Evolutionary conservation across 208 protist species (phyloP).

Genomic region (Herpetomonas samuelpessoai): DNA sequence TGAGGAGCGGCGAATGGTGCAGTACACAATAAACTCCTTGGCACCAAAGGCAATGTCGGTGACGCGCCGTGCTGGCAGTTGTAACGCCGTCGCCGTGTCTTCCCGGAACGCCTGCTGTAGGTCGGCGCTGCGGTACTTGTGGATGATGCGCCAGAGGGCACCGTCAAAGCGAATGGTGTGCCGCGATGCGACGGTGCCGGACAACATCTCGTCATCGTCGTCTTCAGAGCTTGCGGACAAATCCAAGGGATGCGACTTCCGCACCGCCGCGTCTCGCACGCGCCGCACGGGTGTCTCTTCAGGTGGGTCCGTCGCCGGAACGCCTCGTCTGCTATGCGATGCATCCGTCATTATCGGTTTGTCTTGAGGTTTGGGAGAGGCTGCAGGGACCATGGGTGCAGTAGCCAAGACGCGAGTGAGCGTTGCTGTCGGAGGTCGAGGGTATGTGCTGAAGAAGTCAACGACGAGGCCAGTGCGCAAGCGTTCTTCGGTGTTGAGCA

Average conservation of each 20-base stretch:
- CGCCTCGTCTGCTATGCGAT: too few species aligned
- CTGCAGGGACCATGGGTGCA: too few species aligned
- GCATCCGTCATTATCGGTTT: too few species aligned
- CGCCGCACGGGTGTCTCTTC: too few species aligned
- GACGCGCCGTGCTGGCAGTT: constrained; percentile 6
- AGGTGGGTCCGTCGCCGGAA: too few species aligned
- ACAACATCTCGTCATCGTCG: too few species aligned
- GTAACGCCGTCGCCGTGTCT: constrained; percentile 12
- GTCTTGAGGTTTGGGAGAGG: too few species aligned
- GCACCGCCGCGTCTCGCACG: too few species aligned
- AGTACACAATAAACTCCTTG: constrained; percentile 11
- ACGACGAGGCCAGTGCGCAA: constrained; percentile 28
- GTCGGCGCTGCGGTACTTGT: constrained; percentile 10
- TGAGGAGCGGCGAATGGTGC: constrained; percentile 7
- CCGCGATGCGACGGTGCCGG: constrained; percentile 1
- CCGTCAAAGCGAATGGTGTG: constrained; percentile 11
- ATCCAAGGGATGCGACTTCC: too few species aligned
- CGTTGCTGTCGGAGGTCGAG: too few species aligned
- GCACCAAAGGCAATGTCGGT: constrained; percentile 6
- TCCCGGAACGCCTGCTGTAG: constrained; percentile 10
- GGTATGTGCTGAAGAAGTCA: constrained; percentile 37
- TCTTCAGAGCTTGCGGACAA: too few species aligned
- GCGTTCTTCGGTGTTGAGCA: constrained; percentile 27
- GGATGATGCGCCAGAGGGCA: constrained; percentile 11
- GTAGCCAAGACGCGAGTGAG: too few species aligned